Evolutionary conservation across 139 green algal species (phyloP).

Genomic region (Coccomyxa sp.): DNA sequence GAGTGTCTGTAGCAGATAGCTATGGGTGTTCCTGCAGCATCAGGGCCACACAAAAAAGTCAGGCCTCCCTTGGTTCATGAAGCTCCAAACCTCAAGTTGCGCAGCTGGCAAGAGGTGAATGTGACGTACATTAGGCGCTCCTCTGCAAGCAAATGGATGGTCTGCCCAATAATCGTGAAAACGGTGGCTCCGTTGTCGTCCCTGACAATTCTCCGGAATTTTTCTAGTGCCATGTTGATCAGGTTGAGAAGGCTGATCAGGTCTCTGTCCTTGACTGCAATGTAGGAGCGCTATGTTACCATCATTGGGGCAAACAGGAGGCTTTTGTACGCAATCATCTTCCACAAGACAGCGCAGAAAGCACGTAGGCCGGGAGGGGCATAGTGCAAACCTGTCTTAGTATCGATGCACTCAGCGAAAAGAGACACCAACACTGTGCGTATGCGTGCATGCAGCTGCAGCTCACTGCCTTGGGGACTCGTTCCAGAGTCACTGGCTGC

Average conservation of each 20-base stretch:
- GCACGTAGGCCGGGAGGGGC: background rate
- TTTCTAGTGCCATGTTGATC: constrained; percentile 17
- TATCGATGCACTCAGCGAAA: constrained; percentile 6
- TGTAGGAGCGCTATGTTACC: background rate
- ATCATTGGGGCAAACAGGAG: background rate
- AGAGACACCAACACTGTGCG: constrained; percentile 20
- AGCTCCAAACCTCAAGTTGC: background rate
- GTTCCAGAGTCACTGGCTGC: background rate
- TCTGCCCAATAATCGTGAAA: constrained; percentile 23
- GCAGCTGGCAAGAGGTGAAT: background rate
- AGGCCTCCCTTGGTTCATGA: background rate
- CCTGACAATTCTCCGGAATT: constrained; percentile 16
- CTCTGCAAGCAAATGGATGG: constrained; percentile 29
- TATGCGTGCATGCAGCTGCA: constrained; percentile 5
- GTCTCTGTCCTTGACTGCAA: constrained; percentile 17
- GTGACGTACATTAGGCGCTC: constrained; percentile 4
- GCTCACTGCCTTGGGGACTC: constrained; percentile 11
- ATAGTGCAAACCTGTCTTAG: background rate
- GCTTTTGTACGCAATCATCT: background rate
- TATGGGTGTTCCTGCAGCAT: background rate
- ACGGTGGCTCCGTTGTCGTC: constrained; percentile 8
- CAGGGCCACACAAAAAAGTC: background rate
- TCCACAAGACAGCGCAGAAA: background rate
- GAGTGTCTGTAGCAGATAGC: background rate
- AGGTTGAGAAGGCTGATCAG: constrained; percentile 29